Evolutionary conservation across 768 basidiomycete species (phyloP).

Genomic region (Lactifluus rugatus): DNA sequence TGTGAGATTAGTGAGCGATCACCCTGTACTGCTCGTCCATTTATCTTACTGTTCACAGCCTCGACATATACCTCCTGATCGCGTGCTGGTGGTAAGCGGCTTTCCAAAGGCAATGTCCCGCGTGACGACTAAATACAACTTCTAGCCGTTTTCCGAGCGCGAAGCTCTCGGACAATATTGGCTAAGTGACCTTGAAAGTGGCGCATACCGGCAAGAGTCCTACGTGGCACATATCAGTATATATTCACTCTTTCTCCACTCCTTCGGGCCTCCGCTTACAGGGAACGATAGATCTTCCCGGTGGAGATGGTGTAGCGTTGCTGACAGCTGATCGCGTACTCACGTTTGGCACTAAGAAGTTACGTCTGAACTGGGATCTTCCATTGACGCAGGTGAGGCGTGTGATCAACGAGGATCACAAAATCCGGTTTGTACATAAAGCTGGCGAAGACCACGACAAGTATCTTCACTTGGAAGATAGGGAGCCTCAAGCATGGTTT

Average conservation of each 20-base stretch:
- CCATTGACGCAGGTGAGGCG: conserved; percentile 81
- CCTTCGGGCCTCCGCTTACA: neutral
- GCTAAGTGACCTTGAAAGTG: conserved; percentile 91
- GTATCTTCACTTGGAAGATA: conserved; percentile 69
- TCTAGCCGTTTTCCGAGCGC: conserved; percentile 76
- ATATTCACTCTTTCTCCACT: conserved; percentile 20
- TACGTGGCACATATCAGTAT: conserved; percentile 91
- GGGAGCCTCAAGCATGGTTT: conserved; percentile 69
- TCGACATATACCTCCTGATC: conserved; percentile 77
- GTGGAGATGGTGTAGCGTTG: conserved; percentile 69
- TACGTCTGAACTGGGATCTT: conserved; percentile 86
- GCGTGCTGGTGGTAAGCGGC: conserved; percentile 65
- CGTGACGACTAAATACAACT: neutral
- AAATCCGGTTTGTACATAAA: conserved; percentile 81
- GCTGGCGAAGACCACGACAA: conserved; percentile 63
- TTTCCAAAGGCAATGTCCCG: neutral
- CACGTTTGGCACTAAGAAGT: conserved; percentile 75
- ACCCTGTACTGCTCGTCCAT: neutral
- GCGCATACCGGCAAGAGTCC: conserved; percentile 69
- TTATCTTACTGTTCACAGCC: conserved; percentile 39
- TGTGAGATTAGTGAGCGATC: conserved; percentile 54
- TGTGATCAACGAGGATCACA: conserved; percentile 82
- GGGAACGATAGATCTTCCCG: conserved; percentile 49
- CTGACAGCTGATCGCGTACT: conserved; percentile 73
- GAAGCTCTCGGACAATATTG: conserved; percentile 94